Percentiles rank a stretch among this genome's conserved stretches.
Conservation (phyloP, 176 grass and related monocot genomes). For the Aechmea fasciata region DNA sequence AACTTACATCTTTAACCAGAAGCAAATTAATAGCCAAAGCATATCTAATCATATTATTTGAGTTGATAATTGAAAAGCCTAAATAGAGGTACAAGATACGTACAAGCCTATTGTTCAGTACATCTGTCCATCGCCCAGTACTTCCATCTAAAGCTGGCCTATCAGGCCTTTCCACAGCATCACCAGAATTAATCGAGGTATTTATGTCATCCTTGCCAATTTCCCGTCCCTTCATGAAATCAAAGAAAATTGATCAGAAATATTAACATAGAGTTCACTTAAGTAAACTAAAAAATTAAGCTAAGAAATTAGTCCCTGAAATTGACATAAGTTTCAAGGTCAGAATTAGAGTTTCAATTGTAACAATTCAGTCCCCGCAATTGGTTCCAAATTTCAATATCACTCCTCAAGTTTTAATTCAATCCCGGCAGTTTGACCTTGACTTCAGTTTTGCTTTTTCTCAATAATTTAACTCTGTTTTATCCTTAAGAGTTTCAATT, state of each 20-base stretch:
- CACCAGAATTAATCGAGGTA: constrained; percentile 24
- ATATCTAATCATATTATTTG: neutral
- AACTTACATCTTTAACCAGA: neutral
- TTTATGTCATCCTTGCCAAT: constrained; percentile 28
- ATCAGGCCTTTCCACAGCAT: constrained; percentile 33
- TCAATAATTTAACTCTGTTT: too few species aligned
- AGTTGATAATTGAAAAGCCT: neutral
- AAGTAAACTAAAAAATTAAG: too few species aligned
- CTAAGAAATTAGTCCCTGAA: neutral
- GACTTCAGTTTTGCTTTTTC: too few species aligned
- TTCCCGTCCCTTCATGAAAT: constrained; percentile 38
- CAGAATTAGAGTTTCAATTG: too few species aligned
- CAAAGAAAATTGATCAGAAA: constrained; percentile 11
- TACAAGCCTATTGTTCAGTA: constrained; percentile 39
- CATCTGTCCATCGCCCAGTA: constrained; percentile 32
- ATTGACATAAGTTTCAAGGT: neutral
- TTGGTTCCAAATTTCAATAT: too few species aligned
- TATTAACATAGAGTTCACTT: too few species aligned
- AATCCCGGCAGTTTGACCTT: too few species aligned
- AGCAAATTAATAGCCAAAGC: neutral
- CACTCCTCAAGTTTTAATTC: too few species aligned
- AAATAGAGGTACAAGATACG: constrained; percentile 19
- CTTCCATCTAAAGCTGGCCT: constrained; percentile 31
- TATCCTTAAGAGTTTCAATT: too few species aligned
- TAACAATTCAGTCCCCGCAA: too few species aligned